These are phyloP conservation scores for Komagataella phaffii DNA, from an alignment of 805 yeast species.

Conservation along the genomic window DNA sequence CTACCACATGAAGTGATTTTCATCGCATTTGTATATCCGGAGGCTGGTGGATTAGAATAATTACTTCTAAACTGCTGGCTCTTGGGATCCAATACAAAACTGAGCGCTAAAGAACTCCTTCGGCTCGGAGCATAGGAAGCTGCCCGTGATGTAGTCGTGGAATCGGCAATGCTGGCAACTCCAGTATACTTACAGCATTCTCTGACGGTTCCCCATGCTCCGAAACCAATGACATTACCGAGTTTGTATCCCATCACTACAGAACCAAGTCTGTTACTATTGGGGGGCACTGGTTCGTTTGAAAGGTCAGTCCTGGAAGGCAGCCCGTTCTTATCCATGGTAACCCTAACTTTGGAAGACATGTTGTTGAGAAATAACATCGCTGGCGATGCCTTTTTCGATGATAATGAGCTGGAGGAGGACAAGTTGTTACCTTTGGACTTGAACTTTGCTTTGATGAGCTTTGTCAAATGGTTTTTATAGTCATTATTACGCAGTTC, in stretches of 20 bases:
- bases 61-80: neutral
- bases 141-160: neutral
- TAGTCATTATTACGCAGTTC: slow-evolving; percentile 11
- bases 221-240: slow-evolving; percentile 72
- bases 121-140: slow-evolving; percentile 2
- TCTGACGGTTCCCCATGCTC: slow-evolving; percentile 83
- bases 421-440: neutral
- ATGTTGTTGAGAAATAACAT: slow-evolving; percentile 1
- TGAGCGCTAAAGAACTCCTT: slow-evolving; percentile 1
- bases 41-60: neutral
- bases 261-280: slow-evolving; percentile 57
- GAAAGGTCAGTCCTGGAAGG: neutral
- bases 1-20: slow-evolving; percentile 21
- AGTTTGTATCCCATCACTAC: slow-evolving; percentile 42
- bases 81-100: slow-evolving; percentile 4
- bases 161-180: neutral
- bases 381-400: slow-evolving; percentile 1
- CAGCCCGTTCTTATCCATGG: neutral
- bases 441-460: slow-evolving; percentile 10
- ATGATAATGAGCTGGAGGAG: neutral
- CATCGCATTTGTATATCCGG: slow-evolving; percentile 11
- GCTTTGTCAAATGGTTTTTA: slow-evolving; percentile 16
- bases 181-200: slow-evolving; percentile 30
- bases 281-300: neutral
- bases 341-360: neutral